Conservation (phyloP, 495 filamentous ascomycete genomes). For the Tuber indicum region DNA sequence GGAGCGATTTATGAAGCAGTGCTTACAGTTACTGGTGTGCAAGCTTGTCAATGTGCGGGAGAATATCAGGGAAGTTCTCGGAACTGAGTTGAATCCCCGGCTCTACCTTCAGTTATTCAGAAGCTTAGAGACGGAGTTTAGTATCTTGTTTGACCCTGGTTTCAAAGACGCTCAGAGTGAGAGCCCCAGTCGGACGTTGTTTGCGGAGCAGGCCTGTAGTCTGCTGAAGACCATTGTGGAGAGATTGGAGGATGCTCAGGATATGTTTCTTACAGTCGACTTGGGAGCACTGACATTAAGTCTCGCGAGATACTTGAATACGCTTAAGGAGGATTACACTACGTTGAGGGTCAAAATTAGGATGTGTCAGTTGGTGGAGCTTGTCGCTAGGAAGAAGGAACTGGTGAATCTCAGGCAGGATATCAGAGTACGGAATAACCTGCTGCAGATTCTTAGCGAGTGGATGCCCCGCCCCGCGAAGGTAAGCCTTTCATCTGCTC, state of each 20-base stretch:
- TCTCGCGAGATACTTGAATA: constrained; percentile 56
- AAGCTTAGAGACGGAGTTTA: constrained; percentile 55
- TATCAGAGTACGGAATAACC: constrained; percentile 57
- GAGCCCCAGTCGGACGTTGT: constrained; percentile 49
- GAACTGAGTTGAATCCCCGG: constrained; percentile 54
- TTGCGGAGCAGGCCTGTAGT: constrained; percentile 59
- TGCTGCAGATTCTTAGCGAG: constrained; percentile 57
- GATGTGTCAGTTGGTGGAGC: constrained; percentile 58
- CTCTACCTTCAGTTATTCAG: constrained; percentile 57
- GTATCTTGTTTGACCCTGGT: constrained; percentile 47
- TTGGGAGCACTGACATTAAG: constrained; percentile 55
- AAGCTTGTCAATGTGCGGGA: constrained; percentile 57
- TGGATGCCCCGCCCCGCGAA: constrained; percentile 56
- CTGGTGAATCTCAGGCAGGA: constrained; percentile 60
- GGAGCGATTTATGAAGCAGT: constrained; percentile 55
- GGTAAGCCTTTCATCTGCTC: constrained; percentile 43
- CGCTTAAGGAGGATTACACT: constrained; percentile 47
- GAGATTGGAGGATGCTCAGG: constrained; percentile 53
- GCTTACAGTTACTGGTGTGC: constrained; percentile 57
- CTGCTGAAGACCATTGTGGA: constrained; percentile 58
- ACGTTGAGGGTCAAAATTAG: constrained; percentile 59
- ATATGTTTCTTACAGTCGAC: constrained; percentile 55
- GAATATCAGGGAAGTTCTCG: constrained; percentile 57
- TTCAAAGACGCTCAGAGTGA: constrained; percentile 43
- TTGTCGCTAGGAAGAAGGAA: constrained; percentile 59